Base-by-base conservation (phyloP, 257 asterid species). In the Ilex aquifolium region DNA sequence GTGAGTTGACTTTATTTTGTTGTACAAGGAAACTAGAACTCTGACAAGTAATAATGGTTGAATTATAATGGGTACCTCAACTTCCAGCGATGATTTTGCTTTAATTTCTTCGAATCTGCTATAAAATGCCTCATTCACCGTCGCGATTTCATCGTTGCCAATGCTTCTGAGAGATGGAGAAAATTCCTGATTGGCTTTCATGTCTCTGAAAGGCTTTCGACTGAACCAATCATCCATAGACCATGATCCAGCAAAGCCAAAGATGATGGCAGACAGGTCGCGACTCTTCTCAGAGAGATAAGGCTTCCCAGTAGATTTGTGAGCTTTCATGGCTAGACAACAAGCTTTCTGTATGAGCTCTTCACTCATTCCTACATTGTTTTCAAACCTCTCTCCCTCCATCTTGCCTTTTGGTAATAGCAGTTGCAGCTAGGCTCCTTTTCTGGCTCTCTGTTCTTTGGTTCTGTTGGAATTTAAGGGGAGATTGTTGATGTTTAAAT, bases 201-300 rank as follows among this genome's bases (percentile, higher is more conserved):
- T 66, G 64, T 77, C 95, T 54, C 96, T 96, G 50, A 91, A 91
- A 9, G 82, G 83, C 31, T 63, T 76, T 42, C 58, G 59, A 30
- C 62, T 59, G 75, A 69, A 82, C 96, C 93, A 86, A 62, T 83
- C 79, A 13, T 62, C 76, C 30, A 68, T 79, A 4, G 80, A 59
- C 98, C 96, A 88, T 2, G 85, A 77, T 56, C 95, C 91, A 0
- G 95, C 76, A 60, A 91, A 91, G 62, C 90, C 87, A 65, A 88
- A 84, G 50, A 79, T 68, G 29, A 77, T 79, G 11, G 85, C 91
- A 11, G 63, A 60, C 3, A 89, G 74, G 27, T 83, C 68, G 0
- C 79, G 67, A 48, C 13, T 78, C 65, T 62, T 82, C 4, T 91
- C 95, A 12, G 71, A 74, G 10, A 85, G 27, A 71, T 83, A 90